Evolutionary conservation across 352 stramenopile species (phyloP).

Genomic region (Globisporangium parvum): DNA sequence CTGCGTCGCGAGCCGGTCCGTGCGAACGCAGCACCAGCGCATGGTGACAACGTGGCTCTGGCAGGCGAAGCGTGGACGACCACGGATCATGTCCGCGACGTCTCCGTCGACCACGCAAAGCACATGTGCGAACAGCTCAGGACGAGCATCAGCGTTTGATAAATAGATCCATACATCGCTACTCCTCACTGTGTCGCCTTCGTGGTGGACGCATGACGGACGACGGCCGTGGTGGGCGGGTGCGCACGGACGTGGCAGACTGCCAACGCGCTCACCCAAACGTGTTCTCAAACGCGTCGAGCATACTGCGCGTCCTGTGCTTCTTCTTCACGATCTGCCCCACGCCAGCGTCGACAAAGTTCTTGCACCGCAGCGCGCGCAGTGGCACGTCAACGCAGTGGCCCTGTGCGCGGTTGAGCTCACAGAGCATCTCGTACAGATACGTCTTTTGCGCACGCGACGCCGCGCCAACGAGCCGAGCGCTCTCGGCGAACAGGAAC

Average conservation of each 20-base stretch:
- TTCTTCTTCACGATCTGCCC: conserved; percentile 55
- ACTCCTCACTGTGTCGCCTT: no score
- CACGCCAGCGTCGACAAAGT: conserved; percentile 52
- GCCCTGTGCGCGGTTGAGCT: conserved; percentile 47
- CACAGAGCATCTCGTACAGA: conserved; percentile 43
- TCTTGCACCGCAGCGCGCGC: conserved; percentile 52
- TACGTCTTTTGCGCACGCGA: conserved; percentile 36
- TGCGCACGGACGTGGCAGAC: no score
- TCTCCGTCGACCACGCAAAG: no score
- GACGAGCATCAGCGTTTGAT: background rate
- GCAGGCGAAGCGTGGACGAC: no score
- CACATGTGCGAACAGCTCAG: no score
- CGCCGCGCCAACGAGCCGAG: conserved; percentile 41
- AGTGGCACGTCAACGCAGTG: conserved; percentile 49
- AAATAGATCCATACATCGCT: no score
- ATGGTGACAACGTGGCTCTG: no score
- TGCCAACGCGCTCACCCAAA: conserved; percentile 7
- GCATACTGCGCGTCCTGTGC: conserved; percentile 16
- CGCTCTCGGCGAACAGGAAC: conserved; percentile 66
- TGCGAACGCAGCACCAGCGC: no score
- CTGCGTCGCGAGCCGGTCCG: no score
- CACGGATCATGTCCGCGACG: no score
- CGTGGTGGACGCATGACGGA: no score
- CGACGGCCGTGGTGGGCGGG: no score
- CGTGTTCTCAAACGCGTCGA: conserved; percentile 28